Evolutionary conservation across 2,329 filamentous ascomycete species (phyloP), one percentile per base, ranked within the genome.

Genomic region (Aspergillus ruber): DNA sequence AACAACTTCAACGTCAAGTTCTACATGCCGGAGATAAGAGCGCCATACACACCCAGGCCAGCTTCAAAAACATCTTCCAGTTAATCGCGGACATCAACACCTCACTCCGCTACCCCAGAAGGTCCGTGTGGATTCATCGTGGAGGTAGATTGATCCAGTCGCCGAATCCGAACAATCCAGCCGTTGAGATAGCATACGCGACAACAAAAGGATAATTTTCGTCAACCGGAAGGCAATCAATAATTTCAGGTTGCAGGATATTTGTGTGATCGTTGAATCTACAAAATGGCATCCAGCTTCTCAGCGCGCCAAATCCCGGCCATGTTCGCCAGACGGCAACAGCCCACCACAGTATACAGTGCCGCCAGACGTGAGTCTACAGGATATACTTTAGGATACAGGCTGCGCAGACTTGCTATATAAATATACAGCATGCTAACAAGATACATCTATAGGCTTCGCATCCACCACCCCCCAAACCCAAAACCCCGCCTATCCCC

Each of bases 401-500:
- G 15, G 29, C 33, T 21, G 17, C 25, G 10, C 10, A 29, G 25
- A 10, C 25, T 10, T 12, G 9, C 8, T n/a, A 38, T 38, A 10
- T 2, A 17, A 20, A 38, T 38, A 38, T 10, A 38, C 15, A 1
- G 17, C 4, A 39, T 39, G 36, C 36, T 39, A 21, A 39, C 17
- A 21, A 20, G 9, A 12, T 12, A 39, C 36, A 39, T 18, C 17
- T 20, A 23, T 23, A 70, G 67, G 67, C 52, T 56, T 70, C 33
- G 56, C 64, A 53, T 68, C 66, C 35, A 64, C 64, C 45, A 56
- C 65, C 27, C 44, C 55, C 27, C 60, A 65, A 47, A 61, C 57
- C 45, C 69, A 71, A 46, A 74, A 73, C 53, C 67, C 67, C 50
- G 69, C 65, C 48, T 75, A 75, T 59, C 74, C 74, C 32, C 70